phyloP scores from a whole-genome alignment of 148 eudicot species.

The Amaranthus palmeri region DNA sequence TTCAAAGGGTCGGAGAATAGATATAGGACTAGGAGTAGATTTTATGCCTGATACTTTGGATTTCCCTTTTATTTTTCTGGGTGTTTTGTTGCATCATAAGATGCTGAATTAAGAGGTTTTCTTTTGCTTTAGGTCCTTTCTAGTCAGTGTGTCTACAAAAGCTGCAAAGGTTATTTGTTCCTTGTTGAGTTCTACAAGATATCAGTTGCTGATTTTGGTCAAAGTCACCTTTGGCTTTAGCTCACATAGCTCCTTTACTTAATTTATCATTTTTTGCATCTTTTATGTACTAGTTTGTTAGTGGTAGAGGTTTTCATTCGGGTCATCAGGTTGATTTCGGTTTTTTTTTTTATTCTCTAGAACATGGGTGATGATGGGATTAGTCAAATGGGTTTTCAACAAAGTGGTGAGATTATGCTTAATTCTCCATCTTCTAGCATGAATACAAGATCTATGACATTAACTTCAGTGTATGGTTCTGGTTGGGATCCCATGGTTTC shows the following conservation, averaged over 20 bases:
- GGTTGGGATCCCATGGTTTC: conserved; percentile 74
- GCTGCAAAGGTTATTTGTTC: conserved; percentile 81
- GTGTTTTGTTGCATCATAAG: conserved; percentile 31
- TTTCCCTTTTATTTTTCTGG: conserved; percentile 25
- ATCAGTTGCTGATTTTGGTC: conserved; percentile 54
- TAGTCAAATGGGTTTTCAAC: conserved; percentile 55
- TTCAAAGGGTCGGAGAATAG: background rate
- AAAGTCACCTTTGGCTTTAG: conserved; percentile 52
- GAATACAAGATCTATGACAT: conserved; percentile 30
- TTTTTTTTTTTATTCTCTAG: conserved; percentile 30
- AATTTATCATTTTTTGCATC: conserved; percentile 9
- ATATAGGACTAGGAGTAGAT: conserved; percentile 29
- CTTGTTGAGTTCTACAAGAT: conserved; percentile 87
- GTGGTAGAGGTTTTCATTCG: conserved; percentile 27
- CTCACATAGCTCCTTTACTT: conserved; percentile 24
- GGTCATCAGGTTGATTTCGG: background rate
- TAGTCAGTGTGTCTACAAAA: conserved; percentile 51
- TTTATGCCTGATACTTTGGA: conserved; percentile 62
- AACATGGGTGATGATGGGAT: conserved; percentile 66
- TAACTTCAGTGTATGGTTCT: conserved; percentile 43
- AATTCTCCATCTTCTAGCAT: conserved; percentile 51
- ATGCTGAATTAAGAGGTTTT: conserved; percentile 52
- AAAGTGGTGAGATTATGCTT: conserved; percentile 33
- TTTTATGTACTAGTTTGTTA: conserved; percentile 25
- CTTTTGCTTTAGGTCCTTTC: conserved; percentile 54